Base-by-base conservation (phyloP, 1,139 yeast species). In the Williopsis jadinii region DNA sequence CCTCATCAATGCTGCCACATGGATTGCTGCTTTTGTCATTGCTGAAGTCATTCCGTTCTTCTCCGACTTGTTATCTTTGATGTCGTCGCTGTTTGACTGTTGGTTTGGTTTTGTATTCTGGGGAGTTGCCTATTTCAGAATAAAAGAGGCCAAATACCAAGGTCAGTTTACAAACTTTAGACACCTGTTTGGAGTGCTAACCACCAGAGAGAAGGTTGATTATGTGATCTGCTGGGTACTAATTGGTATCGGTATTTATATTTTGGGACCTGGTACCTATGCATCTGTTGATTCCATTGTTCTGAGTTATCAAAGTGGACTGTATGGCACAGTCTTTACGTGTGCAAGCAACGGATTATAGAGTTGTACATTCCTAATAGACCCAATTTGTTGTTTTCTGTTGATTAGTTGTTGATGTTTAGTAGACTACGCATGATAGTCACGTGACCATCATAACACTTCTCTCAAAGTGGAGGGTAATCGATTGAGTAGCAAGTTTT, bases 21-120 rank as follows among this genome's bases (percentile, higher is more conserved):
- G 83, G 83, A 56, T 67, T n/a, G 34, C 70, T 26, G 80, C 80
- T 0, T 77, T 76, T 48, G 59, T 77, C 19, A 65, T 77, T 53
- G 81, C 82, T 2, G 80, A 77, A 53, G 81, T 75, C 29, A 76
- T 77, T 53, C 84, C 84, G 11, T 77, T 77, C 58, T 77, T 77
- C 58, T 68, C 76, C 28, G 82, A 76, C 52, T 60, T 77, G 49
- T 63, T 77, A 36, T 68, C 80, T 8, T 62, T 77, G 53, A 76
- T 77, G 82, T 71, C 76, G n/a, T 75, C 83, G 3, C 62, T 77
- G 40, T 77, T 77, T 52, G 83, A 76, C 56, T 74, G 81, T 54
- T 77, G 80, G 78, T 77, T 77, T 52, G 83, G 83, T 0, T 77
- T 73, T 53, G 73, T 77, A 15, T 77, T 77, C 53, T 77, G 83